A percentile compares a stretch with the other conserved stretches of the same genome.
Evolutionary conservation across 169 alveolate genomes (phyloP).

Genomic region (Plasmodium sp.): DNA sequence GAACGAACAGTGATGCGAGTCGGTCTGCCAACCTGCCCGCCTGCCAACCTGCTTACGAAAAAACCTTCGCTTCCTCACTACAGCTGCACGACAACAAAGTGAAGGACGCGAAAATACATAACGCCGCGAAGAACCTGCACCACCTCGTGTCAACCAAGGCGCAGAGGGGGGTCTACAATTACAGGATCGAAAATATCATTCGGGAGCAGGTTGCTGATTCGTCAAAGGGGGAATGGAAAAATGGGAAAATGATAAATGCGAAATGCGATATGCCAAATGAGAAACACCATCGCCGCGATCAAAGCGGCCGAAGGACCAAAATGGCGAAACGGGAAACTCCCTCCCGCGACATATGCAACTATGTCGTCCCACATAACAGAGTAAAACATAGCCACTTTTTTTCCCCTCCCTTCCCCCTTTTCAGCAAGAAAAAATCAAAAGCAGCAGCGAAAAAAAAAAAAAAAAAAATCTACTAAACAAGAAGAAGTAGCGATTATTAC

Average conservation of each 20-base stretch:
- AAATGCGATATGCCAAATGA: not conserved
- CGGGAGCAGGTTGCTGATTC: conserved; percentile 41
- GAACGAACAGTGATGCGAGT: not conserved
- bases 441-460: not conserved
- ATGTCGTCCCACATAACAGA: not conserved
- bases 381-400: not conserved
- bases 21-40: not conserved
- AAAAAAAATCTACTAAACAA: not conserved
- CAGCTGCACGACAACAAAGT: conserved; percentile 31
- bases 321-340: not conserved
- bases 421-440: conserved; percentile 48
- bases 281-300: not conserved
- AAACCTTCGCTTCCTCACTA: not conserved
- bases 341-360: not conserved
- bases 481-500: not conserved
- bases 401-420: not conserved
- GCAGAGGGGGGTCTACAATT: conserved; percentile 63
- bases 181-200: conserved; percentile 63
- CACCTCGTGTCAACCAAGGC: conserved; percentile 65
- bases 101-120: conserved; percentile 35
- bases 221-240: not conserved
- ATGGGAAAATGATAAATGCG: not conserved
- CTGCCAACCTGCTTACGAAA: not conserved
- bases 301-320: not conserved
- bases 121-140: conserved; percentile 64